phyloP scores from a whole-genome alignment of 805 yeast genomes.

The Candida maris region DNA sequence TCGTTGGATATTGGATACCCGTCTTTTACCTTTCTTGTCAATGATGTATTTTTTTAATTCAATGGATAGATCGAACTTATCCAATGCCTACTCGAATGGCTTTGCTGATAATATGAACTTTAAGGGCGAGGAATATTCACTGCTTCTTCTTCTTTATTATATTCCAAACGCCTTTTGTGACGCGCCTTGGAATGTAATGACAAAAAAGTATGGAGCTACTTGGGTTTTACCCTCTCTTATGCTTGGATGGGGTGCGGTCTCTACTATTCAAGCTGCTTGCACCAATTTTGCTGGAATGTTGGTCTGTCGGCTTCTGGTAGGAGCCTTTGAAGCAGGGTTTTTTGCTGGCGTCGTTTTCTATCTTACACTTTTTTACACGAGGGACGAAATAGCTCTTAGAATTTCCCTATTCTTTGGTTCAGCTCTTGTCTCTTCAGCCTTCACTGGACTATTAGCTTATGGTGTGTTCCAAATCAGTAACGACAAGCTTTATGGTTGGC shows the following conservation, averaged over 20 bases:
- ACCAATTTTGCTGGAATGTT: slow-evolving; percentile 37
- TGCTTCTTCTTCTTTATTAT: slow-evolving; percentile 37
- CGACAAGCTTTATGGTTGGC: slow-evolving; percentile 25
- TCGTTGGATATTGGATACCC: slow-evolving; percentile 34
- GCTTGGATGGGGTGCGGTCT: slow-evolving; percentile 41
- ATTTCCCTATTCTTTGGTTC: slow-evolving; percentile 15
- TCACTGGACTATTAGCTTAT: slow-evolving; percentile 19
- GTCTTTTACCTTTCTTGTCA: slow-evolving; percentile 41
- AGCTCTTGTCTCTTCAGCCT: slow-evolving; percentile 17
- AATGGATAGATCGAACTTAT: slow-evolving; percentile 43
- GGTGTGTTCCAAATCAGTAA: slow-evolving; percentile 15
- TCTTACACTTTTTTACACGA: slow-evolving; percentile 15
- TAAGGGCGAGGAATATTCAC: slow-evolving; percentile 38
- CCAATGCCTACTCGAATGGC: slow-evolving; percentile 43
- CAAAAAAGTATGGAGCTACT: slow-evolving; percentile 38
- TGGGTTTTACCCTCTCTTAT: slow-evolving; percentile 34
- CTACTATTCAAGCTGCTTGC: slow-evolving; percentile 42
- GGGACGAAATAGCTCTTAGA: slow-evolving; percentile 14
- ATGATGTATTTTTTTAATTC: slow-evolving; percentile 41
- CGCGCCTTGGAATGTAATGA: slow-evolving; percentile 39
- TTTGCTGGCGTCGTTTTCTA: slow-evolving; percentile 21
- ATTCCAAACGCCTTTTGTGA: slow-evolving; percentile 42
- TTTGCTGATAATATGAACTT: slow-evolving; percentile 38
- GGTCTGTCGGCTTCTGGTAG: slow-evolving; percentile 37
- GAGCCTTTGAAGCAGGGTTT: slow-evolving; percentile 42